These are phyloP conservation scores for Papiliotrema nemorosa DNA, from an alignment of 1,284 basidiomycete genomes.

Conservation along the genomic window DNA sequence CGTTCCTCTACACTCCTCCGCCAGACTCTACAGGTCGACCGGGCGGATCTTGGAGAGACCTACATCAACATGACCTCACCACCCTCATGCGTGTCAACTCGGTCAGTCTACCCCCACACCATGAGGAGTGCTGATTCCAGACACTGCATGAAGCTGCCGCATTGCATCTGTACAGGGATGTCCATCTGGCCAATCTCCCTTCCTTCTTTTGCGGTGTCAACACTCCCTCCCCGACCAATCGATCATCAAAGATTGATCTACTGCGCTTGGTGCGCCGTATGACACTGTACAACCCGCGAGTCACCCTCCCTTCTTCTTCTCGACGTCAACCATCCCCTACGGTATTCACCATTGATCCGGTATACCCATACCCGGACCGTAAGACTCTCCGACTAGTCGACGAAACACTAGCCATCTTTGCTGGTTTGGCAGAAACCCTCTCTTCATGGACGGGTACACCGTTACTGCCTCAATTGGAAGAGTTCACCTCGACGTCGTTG, in stretches of 20 bases:
- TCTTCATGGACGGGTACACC: not conserved
- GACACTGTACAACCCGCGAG: constrained; percentile 7
- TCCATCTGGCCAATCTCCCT: constrained; percentile 4
- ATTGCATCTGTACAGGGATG: constrained; percentile 1
- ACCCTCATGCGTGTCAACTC: constrained; percentile 5
- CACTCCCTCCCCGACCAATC: not conserved
- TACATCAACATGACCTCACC: constrained; percentile 5
- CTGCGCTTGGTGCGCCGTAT: not conserved
- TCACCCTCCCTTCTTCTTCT: not conserved
- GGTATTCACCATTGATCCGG: constrained; percentile 8
- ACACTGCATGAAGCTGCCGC: constrained; percentile 7
- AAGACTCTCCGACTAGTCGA: constrained; percentile 6
- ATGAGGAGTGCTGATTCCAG: constrained; percentile 6
- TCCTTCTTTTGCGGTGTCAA: constrained; percentile 5
- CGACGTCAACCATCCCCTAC: constrained; percentile 3
- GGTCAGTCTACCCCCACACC: too few relatives aligned
- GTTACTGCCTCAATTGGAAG: constrained; percentile 2
- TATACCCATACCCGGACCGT: constrained; percentile 5
- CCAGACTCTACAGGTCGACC: not conserved
- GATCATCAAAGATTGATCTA: not conserved
- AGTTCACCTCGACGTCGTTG: constrained; percentile 3
- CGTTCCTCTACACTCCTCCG: not conserved
- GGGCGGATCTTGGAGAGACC: constrained; percentile 2
- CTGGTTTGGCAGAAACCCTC: not conserved
- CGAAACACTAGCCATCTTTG: not conserved